phyloP scores from a whole-genome alignment of 2,329 filamentous ascomycete genomes.

The Cladobotryum protrusum region DNA sequence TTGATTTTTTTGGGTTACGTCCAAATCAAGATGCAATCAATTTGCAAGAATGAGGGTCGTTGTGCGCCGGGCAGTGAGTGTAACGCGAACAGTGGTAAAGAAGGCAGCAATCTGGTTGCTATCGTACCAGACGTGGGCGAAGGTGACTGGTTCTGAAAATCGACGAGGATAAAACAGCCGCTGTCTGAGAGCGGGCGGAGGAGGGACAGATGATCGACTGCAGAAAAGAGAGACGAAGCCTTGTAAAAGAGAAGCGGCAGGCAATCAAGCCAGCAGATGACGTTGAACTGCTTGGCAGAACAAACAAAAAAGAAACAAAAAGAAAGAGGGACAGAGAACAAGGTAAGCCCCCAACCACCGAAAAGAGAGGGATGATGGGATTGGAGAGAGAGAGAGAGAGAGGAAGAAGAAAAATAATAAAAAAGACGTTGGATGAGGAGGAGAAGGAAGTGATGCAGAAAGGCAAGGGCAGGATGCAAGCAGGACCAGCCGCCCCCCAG shows the following conservation, averaged over 20 bases:
- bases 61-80: not conserved
- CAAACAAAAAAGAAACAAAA: not conserved
- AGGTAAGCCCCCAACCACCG: not conserved
- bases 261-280: too few species aligned
- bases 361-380: not conserved
- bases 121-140: conserved; percentile 27
- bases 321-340: not conserved
- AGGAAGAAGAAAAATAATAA: not conserved
- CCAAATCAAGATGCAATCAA: not conserved
- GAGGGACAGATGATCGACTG: too few species aligned
- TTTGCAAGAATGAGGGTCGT: not conserved
- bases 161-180: conserved; percentile 1
- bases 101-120: conserved; percentile 19
- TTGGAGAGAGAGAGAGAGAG: not conserved
- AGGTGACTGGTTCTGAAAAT: conserved; percentile 25
- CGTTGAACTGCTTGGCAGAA: not conserved
- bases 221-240: too few species aligned
- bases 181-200: too few species aligned
- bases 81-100: conserved; percentile 14
- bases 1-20: not conserved
- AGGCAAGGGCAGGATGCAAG: conserved; percentile 8
- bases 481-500: too few species aligned
- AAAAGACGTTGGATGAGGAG: conserved; percentile 3
- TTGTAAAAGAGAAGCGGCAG: too few species aligned
- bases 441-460: conserved; percentile 7